Conservation (phyloP, 2,329 filamentous ascomycete species). For the Sporothrix inflata region DNA sequence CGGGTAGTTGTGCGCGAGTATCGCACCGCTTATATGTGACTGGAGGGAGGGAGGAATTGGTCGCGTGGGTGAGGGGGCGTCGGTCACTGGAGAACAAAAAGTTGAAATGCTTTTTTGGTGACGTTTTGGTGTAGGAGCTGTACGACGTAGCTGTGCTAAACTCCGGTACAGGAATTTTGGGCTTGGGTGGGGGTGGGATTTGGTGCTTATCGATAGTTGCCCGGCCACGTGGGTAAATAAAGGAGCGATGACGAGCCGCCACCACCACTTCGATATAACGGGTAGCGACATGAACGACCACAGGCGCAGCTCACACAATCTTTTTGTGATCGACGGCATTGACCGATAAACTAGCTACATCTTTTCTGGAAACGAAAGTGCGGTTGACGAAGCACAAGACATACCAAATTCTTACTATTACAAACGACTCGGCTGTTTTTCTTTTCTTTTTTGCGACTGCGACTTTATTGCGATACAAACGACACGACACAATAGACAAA, state of each 20-base stretch:
- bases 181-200: background rate
- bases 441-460: background rate
- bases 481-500: background rate
- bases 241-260: constrained; percentile 13
- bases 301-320: background rate
- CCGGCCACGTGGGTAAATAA: constrained; percentile 32
- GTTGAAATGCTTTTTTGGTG: background rate
- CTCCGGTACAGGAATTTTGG: constrained; percentile 21
- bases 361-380: background rate
- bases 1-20: background rate
- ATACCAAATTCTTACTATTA: background rate
- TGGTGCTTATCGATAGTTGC: constrained; percentile 37
- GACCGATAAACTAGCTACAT: background rate
- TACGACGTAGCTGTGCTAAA: constrained; percentile 10
- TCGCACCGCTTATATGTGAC: background rate
- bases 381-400: background rate
- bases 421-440: background rate
- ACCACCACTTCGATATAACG: constrained; percentile 7
- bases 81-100: background rate
- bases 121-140: background rate
- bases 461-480: constrained; percentile 1
- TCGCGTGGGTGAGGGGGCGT: background rate
- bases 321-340: constrained; percentile 13
- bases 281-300: background rate
- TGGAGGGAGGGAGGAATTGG: background rate